These are phyloP conservation scores for Panicum hallii DNA, from an alignment of 202 grass and related monocot species.

Conservation along the genomic window DNA sequence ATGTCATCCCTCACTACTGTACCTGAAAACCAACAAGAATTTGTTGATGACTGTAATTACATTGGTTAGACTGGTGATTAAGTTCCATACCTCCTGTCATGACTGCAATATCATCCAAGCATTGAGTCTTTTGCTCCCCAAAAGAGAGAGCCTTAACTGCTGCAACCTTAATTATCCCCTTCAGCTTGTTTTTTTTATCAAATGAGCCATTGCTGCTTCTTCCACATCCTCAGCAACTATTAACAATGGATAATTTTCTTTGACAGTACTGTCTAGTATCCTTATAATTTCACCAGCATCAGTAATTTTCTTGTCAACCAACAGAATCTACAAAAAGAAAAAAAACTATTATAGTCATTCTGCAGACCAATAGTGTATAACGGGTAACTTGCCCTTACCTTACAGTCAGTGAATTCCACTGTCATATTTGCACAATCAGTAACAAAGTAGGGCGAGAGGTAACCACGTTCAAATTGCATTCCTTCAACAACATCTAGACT, in stretches of 20 bases:
- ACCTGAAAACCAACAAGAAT: constrained; percentile 59
- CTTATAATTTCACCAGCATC: constrained; percentile 80
- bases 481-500: constrained; percentile 76
- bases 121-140: constrained; percentile 85
- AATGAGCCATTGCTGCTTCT: constrained; percentile 65
- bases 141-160: constrained; percentile 91
- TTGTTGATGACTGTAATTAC: constrained; percentile 12
- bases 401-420: constrained; percentile 74
- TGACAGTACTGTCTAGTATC: constrained; percentile 79
- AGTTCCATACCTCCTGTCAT: constrained; percentile 81
- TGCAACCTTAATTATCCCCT: constrained; percentile 81
- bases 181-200: constrained; percentile 94
- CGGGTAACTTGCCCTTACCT: constrained; percentile 47
- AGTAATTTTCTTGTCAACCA: constrained; percentile 90
- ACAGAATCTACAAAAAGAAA: constrained; percentile 73
- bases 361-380: constrained; percentile 1
- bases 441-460: constrained; percentile 82
- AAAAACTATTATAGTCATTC: constrained; percentile 33
- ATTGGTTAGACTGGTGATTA: not conserved
- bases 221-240: constrained; percentile 90
- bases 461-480: constrained; percentile 96
- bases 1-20: constrained; percentile 78
- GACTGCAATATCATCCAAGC: constrained; percentile 84
- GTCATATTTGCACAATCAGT: constrained; percentile 78
- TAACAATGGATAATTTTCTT: constrained; percentile 79